Base-by-base conservation (phyloP, 2,329 filamentous ascomycete genomes). In the Bipolaris victoriae region DNA sequence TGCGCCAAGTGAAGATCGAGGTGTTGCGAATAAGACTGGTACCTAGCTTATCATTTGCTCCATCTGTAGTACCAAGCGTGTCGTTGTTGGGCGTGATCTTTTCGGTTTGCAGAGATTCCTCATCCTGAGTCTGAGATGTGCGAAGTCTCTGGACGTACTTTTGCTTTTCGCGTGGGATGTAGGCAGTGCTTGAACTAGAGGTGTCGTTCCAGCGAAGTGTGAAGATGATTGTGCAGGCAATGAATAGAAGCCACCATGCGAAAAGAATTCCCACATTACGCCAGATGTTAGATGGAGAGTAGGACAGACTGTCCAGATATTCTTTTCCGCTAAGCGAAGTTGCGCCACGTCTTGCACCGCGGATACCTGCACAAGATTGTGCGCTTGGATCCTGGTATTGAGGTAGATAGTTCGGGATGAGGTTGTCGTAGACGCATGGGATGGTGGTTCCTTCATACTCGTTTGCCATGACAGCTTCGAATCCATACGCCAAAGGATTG, bases 401-500 rank as follows among this genome's bases (percentile, higher is more conserved):
- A 0, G 80, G 76, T 0, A 84, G 83, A 47, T 70, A 61, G 79
- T 66, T 69, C 0, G 84, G 84, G 3, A 86, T 77, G 5, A 87
- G 71, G 57, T 83, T 84, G 26, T 59, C 61, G 2, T 76, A 79
- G 3, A 80, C 80, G 55, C 85, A 87, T 1, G 78, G 75, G 16
- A 86, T 81, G 2, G 67, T 46, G 9, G 49, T 77, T 33, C 56
- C 65, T 11, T 68, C 85, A 0, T 68, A 74, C 43, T 77, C 96
- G 73, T 95, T 95, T 57, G 90, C 84, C 81, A 93, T 87, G 18
- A 95, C 79, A 0, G 86, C 80, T 73, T 96, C 91, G 67, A 95
- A 96, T 0, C 86, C 86, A 61, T 95, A 96, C 0, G 85, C 85
- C 1, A 96, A 80, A 1, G 90, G 90, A 58, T 94, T 87, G 26